Conservation (phyloP, 1,139 yeast species). For the Casaregolazyma lundiana region DNA sequence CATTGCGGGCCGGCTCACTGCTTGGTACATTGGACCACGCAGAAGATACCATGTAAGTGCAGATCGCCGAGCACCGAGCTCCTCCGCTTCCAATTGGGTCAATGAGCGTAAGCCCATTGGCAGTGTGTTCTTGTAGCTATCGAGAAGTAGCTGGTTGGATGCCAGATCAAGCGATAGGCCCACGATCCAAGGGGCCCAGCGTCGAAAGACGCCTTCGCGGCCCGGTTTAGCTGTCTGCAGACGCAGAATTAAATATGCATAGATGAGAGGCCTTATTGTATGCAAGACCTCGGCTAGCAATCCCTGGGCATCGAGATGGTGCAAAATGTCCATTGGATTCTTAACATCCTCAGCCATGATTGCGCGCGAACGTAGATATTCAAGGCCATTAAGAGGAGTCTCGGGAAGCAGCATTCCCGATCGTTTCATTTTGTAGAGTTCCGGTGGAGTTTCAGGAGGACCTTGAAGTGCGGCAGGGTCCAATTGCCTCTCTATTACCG, state of each 20-base stretch:
- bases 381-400: constrained; percentile 25
- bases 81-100: constrained; percentile 35
- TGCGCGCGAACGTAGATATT: constrained; percentile 28
- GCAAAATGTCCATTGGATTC: constrained; percentile 32
- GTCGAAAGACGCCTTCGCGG: constrained; percentile 28
- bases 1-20: constrained; percentile 32
- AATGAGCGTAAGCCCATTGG: constrained; percentile 29
- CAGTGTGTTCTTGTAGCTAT: constrained; percentile 20
- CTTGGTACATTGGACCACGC: constrained; percentile 38
- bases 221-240: constrained; percentile 38
- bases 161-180: constrained; percentile 36
- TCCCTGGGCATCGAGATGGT: constrained; percentile 26
- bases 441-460: neutral
- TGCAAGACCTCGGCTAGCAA: constrained; percentile 33
- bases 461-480: constrained; percentile 21
- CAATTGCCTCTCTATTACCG: constrained; percentile 36
- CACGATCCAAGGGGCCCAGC: constrained; percentile 41
- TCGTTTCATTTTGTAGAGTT: constrained; percentile 27
- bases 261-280: constrained; percentile 37
- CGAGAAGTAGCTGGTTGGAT: constrained; percentile 28
- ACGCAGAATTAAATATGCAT: constrained; percentile 14
- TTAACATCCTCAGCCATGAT: constrained; percentile 35
- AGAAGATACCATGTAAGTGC: constrained; percentile 39
- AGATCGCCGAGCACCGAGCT: constrained; percentile 30
- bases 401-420: constrained; percentile 29